Evolutionary conservation across 768 basidiomycete genomes (phyloP), one percentile per base, ranked within the genome.

Genomic region (Boletus subcaerulescens): DNA sequence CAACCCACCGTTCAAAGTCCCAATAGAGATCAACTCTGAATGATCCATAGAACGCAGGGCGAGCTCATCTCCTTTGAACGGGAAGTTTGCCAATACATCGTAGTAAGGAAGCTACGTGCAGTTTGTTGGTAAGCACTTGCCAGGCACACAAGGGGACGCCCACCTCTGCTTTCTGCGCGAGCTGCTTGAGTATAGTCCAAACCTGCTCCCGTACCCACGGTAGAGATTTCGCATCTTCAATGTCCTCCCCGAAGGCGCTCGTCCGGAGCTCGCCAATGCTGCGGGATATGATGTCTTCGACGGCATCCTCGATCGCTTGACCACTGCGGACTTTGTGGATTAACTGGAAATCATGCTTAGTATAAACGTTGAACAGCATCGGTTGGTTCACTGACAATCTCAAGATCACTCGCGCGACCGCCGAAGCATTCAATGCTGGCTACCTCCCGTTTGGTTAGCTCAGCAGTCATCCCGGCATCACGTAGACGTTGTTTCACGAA

Each of bases 201-300:
- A 84, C 93, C 65, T 98, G 93, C 56, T 92, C 87, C 44, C 87
- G 77, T 5, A 85, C 79, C 97, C 97, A 99, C 0, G 84, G 76
- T 38, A 96, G 71, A 44, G 66, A 76, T 71, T 93, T 94, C 3
- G 89, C 88, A 63, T 97, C 95, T 51, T 96, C 93, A 2, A 77
- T 71, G 65, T 97, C 95, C 59, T 97, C 94, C 0, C 94, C 96
- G 66, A 98, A 99, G 0, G 91, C 91, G 45, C 82, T 87, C 78
- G 98, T 98, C 45, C 90, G 77, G 47, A 98, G 74, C 68, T 97
- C 94, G 33, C 84, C 79, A 11, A 93, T 83, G 33, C 86, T 87
- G 15, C 91, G 81, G 20, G 73, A 71, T 56, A 97, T 83, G 62
- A 98, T 92, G 64, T 98, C 95, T 64, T 95, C 91, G 6, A 97